Percentiles rank a stretch among this genome's conserved stretches.
phyloP scores from a whole-genome alignment of 2,329 filamentous ascomycete genomes.

The Chrysoporthe austroafricana region DNA sequence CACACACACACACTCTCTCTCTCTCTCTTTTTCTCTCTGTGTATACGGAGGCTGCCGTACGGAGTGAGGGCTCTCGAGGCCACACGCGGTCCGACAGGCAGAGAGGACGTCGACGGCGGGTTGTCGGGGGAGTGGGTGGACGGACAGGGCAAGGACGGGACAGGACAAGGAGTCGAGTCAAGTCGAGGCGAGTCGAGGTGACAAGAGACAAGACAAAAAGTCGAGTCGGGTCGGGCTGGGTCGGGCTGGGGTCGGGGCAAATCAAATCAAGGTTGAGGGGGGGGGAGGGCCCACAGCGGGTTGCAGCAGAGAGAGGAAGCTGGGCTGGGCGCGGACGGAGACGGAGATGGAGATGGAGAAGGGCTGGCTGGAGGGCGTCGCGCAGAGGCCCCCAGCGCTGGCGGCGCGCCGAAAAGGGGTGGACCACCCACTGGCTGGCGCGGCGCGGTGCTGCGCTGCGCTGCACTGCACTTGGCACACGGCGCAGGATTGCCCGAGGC shows the following conservation, averaged over 20 bases:
- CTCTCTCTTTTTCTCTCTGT: background rate
- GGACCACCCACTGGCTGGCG: background rate
- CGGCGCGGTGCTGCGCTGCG: too few relatives aligned
- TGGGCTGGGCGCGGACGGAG: background rate
- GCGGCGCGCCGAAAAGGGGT: constrained; percentile 5
- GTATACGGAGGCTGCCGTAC: background rate
- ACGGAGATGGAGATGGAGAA: background rate
- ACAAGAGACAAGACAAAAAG: background rate
- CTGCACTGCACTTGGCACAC: constrained; percentile 5
- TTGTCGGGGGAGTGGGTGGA: background rate
- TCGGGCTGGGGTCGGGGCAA: background rate
- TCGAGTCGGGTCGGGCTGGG: background rate
- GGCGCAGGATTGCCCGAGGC: constrained; percentile 5
- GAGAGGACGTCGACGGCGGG: constrained; percentile 1
- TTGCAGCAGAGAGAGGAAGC: constrained; percentile 2
- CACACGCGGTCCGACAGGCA: background rate
- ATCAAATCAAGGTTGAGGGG: background rate
- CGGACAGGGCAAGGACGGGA: background rate
- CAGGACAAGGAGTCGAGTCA: background rate
- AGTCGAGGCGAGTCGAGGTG: background rate
- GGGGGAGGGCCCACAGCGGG: background rate
- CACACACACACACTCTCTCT: too few relatives aligned
- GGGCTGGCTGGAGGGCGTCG: background rate
- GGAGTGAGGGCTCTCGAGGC: background rate
- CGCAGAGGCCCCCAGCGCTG: background rate